Base-by-base conservation (phyloP, 2,329 filamentous ascomycete species). In the Alternaria triticina region DNA sequence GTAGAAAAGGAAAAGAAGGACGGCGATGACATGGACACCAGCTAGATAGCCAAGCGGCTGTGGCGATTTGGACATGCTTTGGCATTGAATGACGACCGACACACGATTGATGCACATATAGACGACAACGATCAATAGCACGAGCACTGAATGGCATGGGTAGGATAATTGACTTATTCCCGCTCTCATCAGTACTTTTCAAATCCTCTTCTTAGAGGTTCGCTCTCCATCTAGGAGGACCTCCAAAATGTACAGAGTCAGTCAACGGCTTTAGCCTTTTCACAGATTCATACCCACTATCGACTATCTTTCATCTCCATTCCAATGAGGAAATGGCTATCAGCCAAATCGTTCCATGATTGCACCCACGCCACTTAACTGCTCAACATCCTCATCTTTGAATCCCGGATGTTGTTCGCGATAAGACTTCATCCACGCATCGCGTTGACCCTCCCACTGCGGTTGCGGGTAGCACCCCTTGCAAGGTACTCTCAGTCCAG, bases 1-100 rank as follows among this genome's bases (percentile, higher is more conserved):
- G 91, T 94, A 1, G 86, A 91, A 70, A 84, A 83, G 62, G 78
- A 81, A n/a, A 68, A 69, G 43, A 73, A 75, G 25, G 57, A 47
- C 2, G 72, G 69, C 10, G 71, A 75, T 43, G 67, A 74, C n/a
- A 79, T 79, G 77, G 76, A 78, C 40, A 77, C 75, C 12, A 71
- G 64, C 33, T 79, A 64, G 51, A 40, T 15, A 5, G 46, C 27
- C 12, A 20, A 28, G 25, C 13, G 27, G 11, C 33, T 33, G 23
- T 40, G 9, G 9, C 25, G 45, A 17, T 40, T 30, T 51, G 22
- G 36, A 62, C 36, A 40, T n/a, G 20, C 45, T 54, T 28, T 15
- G 15, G 36, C 15, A 54, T 46, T 13, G 22, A 40, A 49, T 57
- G n/a, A 65, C 20, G 64, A 44, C 52, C 46, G 28, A 27, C 25